Base-by-base conservation (phyloP, 2,329 filamentous ascomycete genomes). In the Xylaria sp. region DNA sequence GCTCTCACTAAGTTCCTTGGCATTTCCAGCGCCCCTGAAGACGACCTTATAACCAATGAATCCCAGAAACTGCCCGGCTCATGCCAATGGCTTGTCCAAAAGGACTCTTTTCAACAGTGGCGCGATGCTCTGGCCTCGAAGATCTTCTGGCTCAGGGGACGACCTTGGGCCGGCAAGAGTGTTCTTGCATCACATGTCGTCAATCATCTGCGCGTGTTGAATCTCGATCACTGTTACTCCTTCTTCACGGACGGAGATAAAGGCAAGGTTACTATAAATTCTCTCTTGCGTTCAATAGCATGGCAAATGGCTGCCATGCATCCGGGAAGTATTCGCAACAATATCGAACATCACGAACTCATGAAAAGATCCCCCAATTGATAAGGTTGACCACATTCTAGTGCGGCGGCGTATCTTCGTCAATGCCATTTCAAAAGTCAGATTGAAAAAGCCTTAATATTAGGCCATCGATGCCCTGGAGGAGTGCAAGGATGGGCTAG, bases 401-500 rank as follows among this genome's bases (percentile, higher is more conserved):
- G 61, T 79, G 0, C 80, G 78, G 78, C 65, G 77, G 1, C 74
- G 71, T 10, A 75, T 75, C 13, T 28, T 74, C 1, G 12, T 5
- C 13, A 59, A 71, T 1, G 74, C 71, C 0, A 73, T 80, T 2
- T 64, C 76, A 4, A 76, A 72, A 33, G 20, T 69, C 1, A 70
- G 58, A 23, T 64, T 77, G 0, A 68, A 64, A 15, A 64, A 39
- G 13, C 71, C 73, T 0, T 77, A 80, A 33, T 77, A 75, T 58
- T 80, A 77, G 77, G 69, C 80, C 3, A 76, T 80, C 25, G 79
- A 80, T 49, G 76, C 76, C 0, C 43, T 80, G 15, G 79, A 80
- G 43, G 79, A 80, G 43, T 78, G 77, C 63, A 73, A 67, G 31
- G 62, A 52, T 5, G 61, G 67, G 1, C 4, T 61, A 0, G 75